Base-by-base conservation (phyloP, 164 flowering plant genomes). In the Piper betle region DNA sequence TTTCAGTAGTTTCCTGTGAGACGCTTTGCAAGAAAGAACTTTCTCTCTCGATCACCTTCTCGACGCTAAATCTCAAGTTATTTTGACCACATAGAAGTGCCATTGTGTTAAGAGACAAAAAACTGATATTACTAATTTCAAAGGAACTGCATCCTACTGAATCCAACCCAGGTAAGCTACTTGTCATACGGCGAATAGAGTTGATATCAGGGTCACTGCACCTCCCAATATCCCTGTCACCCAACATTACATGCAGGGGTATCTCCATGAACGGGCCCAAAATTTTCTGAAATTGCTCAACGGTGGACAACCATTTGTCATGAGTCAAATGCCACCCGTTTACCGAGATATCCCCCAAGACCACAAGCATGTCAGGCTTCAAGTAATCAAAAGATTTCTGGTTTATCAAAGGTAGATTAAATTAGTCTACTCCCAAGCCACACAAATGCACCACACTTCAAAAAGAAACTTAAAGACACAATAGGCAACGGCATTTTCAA, bases 261-360 rank as follows among this genome's bases (percentile, higher is more conserved):
- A 82, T 78, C 18, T 63, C 78, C 56, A 78, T 65, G 70, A 80
- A 80, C 4, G 88, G 85, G 0, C 85, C 92, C 57, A 84, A 43
- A 37, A 84, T 61, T 40, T 65, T 58, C n/a, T 80, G 78, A 66
- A 86, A 74, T 71, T 84, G 85, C 56, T 76, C 73, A n/a, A 83
- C 63, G 75, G 82, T 83, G 0, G 78, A 74, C 15, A 73, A 57
- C 85, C 87, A 86, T 66, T 76, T 73, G 41, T 38, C 64, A 39
- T 52, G 75, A 39, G 84, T 68, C 71, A 83, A 65, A 68, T 77
- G 69, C 8, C 70, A 77, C 17, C 92, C 88, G 58, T 62, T 74
- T n/a, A 85, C 86, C 19, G 86, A 83, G 65, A 86, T 70, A 64
- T 86, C 92, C 53, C 92, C 92, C 78, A 86, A 56, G 16, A 86